Percentiles rank a stretch among this genome's conserved stretches.
Evolutionary conservation across 345 rosid genomes (phyloP).

Genomic region (Luvunga scandens): DNA sequence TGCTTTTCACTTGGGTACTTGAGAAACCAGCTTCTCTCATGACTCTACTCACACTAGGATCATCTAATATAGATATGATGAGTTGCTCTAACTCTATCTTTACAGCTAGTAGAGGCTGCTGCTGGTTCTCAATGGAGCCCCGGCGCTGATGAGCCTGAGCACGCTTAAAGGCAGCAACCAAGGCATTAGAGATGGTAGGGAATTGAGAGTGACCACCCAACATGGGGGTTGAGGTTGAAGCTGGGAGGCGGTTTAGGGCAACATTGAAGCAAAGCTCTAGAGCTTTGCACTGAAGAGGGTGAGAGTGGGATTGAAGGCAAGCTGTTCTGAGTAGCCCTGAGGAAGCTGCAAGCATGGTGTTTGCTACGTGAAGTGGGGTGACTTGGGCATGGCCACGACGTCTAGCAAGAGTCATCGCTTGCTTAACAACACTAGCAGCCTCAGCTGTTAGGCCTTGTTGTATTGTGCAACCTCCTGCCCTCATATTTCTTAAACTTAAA

Average conservation of each 20-base stretch:
- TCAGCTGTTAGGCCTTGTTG: conserved; percentile 80
- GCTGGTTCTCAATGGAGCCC: conserved; percentile 86
- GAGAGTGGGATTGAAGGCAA: conserved; percentile 91
- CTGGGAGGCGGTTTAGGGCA: conserved; percentile 91
- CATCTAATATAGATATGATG: conserved; percentile 82
- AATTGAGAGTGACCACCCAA: conserved; percentile 54
- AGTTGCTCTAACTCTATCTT: conserved; percentile 94
- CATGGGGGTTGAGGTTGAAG: conserved; percentile 64
- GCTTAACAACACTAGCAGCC: conserved; percentile 72
- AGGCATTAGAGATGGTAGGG: conserved; percentile 89
- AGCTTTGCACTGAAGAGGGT: conserved; percentile 94
- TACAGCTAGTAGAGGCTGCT: conserved; percentile 80
- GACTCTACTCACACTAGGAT: conserved; percentile 97
- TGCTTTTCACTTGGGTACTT: conserved; percentile 81
- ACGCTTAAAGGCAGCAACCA: conserved; percentile 94
- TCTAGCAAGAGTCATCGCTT: conserved; percentile 71
- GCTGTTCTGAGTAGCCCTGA: conserved; percentile 79
- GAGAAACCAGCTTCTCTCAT: conserved; percentile 99
- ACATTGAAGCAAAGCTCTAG: conserved; percentile 98
- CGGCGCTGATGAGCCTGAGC: conserved; percentile 99
- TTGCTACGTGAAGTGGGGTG: conserved; percentile 96
- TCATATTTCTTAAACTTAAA: conserved; percentile 40
- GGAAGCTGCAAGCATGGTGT: conserved; percentile 76
- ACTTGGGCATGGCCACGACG: conserved; percentile 95
- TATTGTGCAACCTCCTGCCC: conserved; percentile 83